Percentiles rank a stretch among this genome's conserved stretches.
Evolutionary conservation across 2,329 filamentous ascomycete species (phyloP).

Genomic region (Aotearoamyces nothofagi): DNA sequence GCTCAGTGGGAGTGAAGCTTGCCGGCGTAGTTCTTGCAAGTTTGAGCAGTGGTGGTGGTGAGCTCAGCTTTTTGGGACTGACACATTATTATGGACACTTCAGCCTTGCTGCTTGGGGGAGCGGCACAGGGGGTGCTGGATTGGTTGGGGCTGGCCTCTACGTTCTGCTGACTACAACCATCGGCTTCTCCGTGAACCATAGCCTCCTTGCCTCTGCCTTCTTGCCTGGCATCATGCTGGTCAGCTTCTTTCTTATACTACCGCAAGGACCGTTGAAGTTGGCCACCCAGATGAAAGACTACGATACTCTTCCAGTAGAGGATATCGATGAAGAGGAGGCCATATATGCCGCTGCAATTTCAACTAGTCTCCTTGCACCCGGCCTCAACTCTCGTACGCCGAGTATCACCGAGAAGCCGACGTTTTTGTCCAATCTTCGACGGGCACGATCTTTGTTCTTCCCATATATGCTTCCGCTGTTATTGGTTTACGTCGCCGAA

Average conservation of each 20-base stretch:
- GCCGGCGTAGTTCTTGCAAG: conserved; percentile 74
- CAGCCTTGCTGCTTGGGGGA: conserved; percentile 82
- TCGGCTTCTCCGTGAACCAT: conserved; percentile 57
- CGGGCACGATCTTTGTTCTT: conserved; percentile 58
- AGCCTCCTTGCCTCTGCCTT: conserved; percentile 68
- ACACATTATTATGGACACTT: conserved; percentile 87
- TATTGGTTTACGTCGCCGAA: conserved; percentile 88
- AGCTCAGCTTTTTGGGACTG: conserved; percentile 79
- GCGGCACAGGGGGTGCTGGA: conserved; percentile 80
- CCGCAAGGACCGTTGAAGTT: conserved; percentile 50
- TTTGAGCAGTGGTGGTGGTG: conserved; percentile 71
- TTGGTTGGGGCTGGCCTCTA: conserved; percentile 79
- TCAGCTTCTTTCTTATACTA: conserved; percentile 73
- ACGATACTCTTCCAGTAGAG: conserved; percentile 35
- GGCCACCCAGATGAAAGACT: conserved; percentile 29
- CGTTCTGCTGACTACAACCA: conserved; percentile 67
- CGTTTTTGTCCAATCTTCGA: conserved; percentile 37
- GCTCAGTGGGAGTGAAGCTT: conserved; percentile 60
- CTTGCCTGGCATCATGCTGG: conserved; percentile 66
- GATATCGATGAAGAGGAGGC: conserved; percentile 22
- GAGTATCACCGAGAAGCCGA: conserved; percentile 7
- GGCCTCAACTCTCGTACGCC: conserved; percentile 20
- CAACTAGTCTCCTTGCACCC: conserved; percentile 32
- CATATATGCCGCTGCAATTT: conserved; percentile 22
- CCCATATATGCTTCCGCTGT: conserved; percentile 73